These are phyloP conservation scores for Phytophthora pini DNA, from an alignment of 352 stramenopile species.

Conservation along the genomic window DNA sequence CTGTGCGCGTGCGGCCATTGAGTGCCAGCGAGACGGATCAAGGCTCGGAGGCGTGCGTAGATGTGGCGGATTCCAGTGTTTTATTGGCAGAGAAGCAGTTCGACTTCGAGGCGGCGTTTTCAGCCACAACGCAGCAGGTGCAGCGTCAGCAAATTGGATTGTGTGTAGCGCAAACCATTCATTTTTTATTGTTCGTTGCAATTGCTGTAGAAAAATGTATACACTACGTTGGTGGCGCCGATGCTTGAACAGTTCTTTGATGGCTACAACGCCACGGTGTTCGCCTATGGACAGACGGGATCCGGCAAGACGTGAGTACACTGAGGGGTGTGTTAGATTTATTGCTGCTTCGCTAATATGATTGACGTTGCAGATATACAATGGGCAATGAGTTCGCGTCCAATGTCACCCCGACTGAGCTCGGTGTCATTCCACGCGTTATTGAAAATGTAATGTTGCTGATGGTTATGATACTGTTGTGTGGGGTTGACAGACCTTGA, in stretches of 20 bases:
- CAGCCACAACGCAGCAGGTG: constrained; percentile 35
- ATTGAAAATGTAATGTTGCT: constrained; percentile 63
- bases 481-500: neutral
- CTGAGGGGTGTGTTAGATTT: too few species aligned
- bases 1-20: constrained; percentile 49
- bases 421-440: constrained; percentile 84
- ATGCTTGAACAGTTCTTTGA: constrained; percentile 91
- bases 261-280: constrained; percentile 95
- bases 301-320: constrained; percentile 74
- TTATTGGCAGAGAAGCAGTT: constrained; percentile 52
- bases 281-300: constrained; percentile 95
- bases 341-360: too few species aligned
- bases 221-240: constrained; percentile 55
- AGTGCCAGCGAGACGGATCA: constrained; percentile 33
- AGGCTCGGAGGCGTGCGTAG: constrained; percentile 36
- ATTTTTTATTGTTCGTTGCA: neutral
- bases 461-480: neutral
- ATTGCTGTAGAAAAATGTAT: constrained; percentile 54
- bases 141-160: neutral
- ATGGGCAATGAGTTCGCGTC: constrained; percentile 91
- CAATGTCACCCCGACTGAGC: constrained; percentile 33
- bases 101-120: constrained; percentile 86
- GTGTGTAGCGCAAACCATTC: neutral
- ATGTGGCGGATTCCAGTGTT: constrained; percentile 30
- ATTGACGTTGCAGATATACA: constrained; percentile 84